Base-by-base conservation (phyloP, 139 green algal species). In the Nannochloris sp. region DNA sequence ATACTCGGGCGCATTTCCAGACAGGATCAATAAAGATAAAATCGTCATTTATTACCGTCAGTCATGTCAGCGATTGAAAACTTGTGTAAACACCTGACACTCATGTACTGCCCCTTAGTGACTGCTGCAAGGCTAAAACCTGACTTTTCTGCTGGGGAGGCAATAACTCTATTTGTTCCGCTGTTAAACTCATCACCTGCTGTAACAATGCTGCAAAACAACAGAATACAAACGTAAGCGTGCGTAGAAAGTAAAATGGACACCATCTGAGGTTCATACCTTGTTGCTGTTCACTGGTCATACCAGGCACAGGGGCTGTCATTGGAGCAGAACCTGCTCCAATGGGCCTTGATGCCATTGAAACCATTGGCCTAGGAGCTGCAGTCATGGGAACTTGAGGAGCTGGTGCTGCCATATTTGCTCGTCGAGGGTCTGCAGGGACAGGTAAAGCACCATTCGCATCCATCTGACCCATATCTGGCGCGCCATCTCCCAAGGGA, bases 121-220 rank as follows among this genome's bases (percentile, higher is more conserved):
- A 40, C 57, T 87, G 61, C 66, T 93, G 83, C 44, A 96, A 72
- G 31, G 82, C 76, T 62, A 95, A 60, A 29, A 96, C 90, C 56
- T 96, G 90, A 27, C 73, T 65, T 59, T 85, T 81, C 61, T 95
- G 85, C 51, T 87, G 67, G n/a, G 82, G 72, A 34, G 90, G 89
- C 62, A 97, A 68, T 53, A 72, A 62, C 25, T 88, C 84, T 1
- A 97, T 85, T 73, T 97, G 90, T 62, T 88, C 76, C 14, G 83
- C 80, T 5, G 83, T 95, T 55, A 97, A 72, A 5, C 71, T 76
- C 78, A 94, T 80, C 27, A 97, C 84, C 65, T 95, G 88, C 61
- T 89, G 70, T 59, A 96, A 61, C 43, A 96, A 69, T 15, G 50
- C 50, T 58, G 50, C 50, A n/a, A 21, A 15, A 58, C n/a, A n/a